Base-by-base conservation (phyloP, 352 stramenopile genomes). In the Pythium folliculosum region DNA sequence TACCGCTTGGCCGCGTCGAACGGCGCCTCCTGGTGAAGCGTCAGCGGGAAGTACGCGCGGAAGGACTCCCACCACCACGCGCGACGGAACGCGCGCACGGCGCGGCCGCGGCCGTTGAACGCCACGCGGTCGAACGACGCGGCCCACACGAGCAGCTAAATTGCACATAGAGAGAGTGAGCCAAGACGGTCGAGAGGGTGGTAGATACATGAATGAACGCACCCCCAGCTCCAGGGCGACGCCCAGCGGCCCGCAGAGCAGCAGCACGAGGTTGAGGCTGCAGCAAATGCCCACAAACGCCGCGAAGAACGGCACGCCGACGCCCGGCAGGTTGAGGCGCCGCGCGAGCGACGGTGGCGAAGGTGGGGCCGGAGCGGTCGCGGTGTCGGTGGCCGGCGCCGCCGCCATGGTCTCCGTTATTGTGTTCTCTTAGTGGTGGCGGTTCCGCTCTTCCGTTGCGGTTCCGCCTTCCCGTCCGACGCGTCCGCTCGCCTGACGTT, bases 61-160 rank as follows among this genome's bases (percentile, higher is more conserved):
- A 78, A 73, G 5, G 61, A 53, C 22, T 79, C 68, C 74, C 73
- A 84, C 67, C 73, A 81, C 78, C 75, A 80, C 37, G 52, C 67
- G 30, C 68, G 67, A 1, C 78, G 75, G 50, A 84, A 76, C 0
- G 65, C 65, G 3, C 63, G 9, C 10, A 79, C 32, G 8, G 71
- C 21, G 9, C 78, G 64, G 14, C 78, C 78, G 47, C 73, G 77
- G 30, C 78, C 78, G 27, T 84, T 82, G 63, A 76, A 82, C 6
- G 78, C 65, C 9, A 70, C 76, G 49, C 62, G 49, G 63, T 86
- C 78, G 8, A 82, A 21, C 47, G 67, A 71, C 21, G 60, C 19
- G 5, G 65, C 69, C 73, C 75, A 85, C 10, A 73, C 37, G 9
- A 78, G 0, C 8, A 80, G 63, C 77, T 85, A 51, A 6, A 32